Percentiles rank a stretch among this genome's conserved stretches.
Evolutionary conservation across 192 early-diverging fungal species (phyloP).

Genomic region (Gaertneriomyces semiglobifer): DNA sequence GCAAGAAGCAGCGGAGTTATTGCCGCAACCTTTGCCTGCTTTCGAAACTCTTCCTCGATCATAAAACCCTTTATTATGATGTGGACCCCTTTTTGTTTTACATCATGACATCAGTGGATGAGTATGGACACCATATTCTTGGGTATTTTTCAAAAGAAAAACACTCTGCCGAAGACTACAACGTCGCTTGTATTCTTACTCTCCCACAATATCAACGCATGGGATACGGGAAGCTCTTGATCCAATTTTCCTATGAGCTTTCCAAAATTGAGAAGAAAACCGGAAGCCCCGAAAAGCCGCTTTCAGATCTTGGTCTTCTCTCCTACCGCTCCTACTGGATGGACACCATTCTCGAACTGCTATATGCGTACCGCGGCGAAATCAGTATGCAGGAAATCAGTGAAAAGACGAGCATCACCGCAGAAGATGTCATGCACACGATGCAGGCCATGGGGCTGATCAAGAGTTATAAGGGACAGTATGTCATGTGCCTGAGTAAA

Average conservation of each 20-base stretch:
- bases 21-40: conserved; percentile 95
- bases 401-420: conserved; percentile 77
- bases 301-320: conserved; percentile 93
- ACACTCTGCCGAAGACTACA: conserved; percentile 93
- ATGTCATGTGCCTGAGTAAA: conserved; percentile 83
- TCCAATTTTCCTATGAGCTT: conserved; percentile 96
- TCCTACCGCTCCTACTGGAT: conserved; percentile 97
- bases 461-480: conserved; percentile 87
- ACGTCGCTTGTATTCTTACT: conserved; percentile 97
- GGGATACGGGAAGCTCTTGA: conserved; percentile 92
- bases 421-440: conserved; percentile 88
- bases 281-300: conserved; percentile 96
- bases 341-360: conserved; percentile 75
- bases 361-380: conserved; percentile 71
- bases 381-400: conserved; percentile 88
- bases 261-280: conserved; percentile 89
- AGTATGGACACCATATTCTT: conserved; percentile 82
- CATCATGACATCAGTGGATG: conserved; percentile 85
- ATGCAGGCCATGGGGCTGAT: conserved; percentile 83
- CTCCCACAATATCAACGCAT: conserved; percentile 94
- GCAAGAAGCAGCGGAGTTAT: conserved; percentile 84
- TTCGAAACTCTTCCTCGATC: conserved; percentile 96
- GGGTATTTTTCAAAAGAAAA: conserved; percentile 99
- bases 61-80: conserved; percentile 98
- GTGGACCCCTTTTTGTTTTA: conserved; percentile 99